Evolutionary conservation across 106 monocot species (phyloP).

Genomic region (Dioscorea dumetorum): DNA sequence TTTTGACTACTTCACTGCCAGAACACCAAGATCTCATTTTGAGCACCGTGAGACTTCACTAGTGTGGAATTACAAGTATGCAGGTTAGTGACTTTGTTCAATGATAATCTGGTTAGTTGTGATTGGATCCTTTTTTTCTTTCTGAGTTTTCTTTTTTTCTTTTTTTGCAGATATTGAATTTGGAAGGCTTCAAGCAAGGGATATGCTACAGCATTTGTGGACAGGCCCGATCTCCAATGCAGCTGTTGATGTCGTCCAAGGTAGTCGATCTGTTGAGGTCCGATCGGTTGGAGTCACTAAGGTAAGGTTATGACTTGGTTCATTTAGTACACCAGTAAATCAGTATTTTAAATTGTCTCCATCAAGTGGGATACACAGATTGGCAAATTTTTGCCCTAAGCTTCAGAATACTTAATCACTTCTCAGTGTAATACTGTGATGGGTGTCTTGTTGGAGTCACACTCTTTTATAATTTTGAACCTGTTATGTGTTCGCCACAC

Average conservation of each 20-base stretch:
- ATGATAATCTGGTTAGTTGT: neutral
- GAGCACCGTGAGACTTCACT: constrained; percentile 97
- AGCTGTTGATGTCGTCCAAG: constrained; percentile 96
- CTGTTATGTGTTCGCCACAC: too few species aligned
- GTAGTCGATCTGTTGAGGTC: constrained; percentile 93
- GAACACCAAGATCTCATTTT: constrained; percentile 96
- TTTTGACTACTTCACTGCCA: constrained; percentile 97
- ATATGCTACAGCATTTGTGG: constrained; percentile 98
- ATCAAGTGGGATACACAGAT: too few species aligned
- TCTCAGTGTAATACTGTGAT: too few species aligned
- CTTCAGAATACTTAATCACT: too few species aligned
- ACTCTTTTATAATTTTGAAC: too few species aligned
- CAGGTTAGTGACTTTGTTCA: constrained; percentile 33
- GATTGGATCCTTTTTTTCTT: neutral
- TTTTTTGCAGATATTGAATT: constrained; percentile 77
- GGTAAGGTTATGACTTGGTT: constrained; percentile 20
- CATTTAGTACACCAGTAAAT: too few species aligned
- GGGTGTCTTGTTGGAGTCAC: too few species aligned
- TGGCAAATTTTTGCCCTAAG: too few species aligned
- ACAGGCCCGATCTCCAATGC: constrained; percentile 98
- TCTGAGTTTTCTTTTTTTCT: neutral
- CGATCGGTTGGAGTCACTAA: constrained; percentile 97
- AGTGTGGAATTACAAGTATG: constrained; percentile 99
- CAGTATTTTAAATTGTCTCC: too few species aligned
- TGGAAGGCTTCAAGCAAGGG: constrained; percentile 96